Evolutionary conservation across 2,329 filamentous ascomycete genomes (phyloP).

Genomic region (Lojkania enalia): DNA sequence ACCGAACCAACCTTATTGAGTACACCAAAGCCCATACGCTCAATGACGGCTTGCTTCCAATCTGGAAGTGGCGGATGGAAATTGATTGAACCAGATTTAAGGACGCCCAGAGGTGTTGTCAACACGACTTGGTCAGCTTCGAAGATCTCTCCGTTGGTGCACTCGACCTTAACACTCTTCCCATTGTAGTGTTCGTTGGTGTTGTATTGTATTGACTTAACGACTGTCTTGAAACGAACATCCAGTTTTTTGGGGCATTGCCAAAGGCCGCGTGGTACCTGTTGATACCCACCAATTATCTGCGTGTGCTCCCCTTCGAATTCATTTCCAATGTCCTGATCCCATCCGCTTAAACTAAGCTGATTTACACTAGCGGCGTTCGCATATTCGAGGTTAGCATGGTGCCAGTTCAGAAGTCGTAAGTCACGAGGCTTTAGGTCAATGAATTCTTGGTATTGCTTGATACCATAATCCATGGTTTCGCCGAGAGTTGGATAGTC

Average conservation of each 20-base stretch:
- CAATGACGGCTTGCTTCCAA: slow-evolving; percentile 81
- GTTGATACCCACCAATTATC: slow-evolving; percentile 91
- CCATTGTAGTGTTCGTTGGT: slow-evolving; percentile 17
- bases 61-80: slow-evolving; percentile 89
- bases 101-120: slow-evolving; percentile 85
- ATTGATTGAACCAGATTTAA: slow-evolving; percentile 79
- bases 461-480: slow-evolving; percentile 90
- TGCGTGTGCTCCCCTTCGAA: slow-evolving; percentile 95
- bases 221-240: slow-evolving; percentile 71
- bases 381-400: slow-evolving; percentile 96
- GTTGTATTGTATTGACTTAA: slow-evolving; percentile 71
- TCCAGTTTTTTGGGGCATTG: slow-evolving; percentile 76
- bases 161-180: slow-evolving; percentile 54
- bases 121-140: slow-evolving; percentile 90
- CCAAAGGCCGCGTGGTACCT: slow-evolving; percentile 84
- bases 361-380: slow-evolving; percentile 88
- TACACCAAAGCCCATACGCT: slow-evolving; percentile 85
- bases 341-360: slow-evolving; percentile 88
- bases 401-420: slow-evolving; percentile 94
- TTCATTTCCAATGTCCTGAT: slow-evolving; percentile 96
- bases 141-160: slow-evolving; percentile 74
- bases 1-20: slow-evolving; percentile 73
- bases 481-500: slow-evolving; percentile 76
- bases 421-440: slow-evolving; percentile 85
- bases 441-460: slow-evolving; percentile 81